Evolutionary conservation across 345 rosid genomes (phyloP), one percentile per base, ranked within the genome.

Genomic region (Populus simonii): DNA sequence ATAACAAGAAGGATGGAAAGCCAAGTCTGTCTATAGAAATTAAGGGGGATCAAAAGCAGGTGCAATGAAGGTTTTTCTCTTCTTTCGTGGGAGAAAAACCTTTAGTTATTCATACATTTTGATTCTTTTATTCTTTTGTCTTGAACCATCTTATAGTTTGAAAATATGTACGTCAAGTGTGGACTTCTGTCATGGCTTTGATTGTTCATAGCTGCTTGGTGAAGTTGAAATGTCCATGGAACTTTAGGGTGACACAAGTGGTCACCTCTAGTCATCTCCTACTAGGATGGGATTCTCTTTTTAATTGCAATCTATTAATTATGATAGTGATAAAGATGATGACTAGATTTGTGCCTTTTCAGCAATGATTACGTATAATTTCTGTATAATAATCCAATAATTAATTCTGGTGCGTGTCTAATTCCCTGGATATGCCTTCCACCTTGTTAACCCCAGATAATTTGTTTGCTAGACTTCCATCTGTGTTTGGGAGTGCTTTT

Each of bases 1-100:
- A 89, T 76, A 89, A 89, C 71, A 90, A 79, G 87, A 73, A 77
- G 66, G 78, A 81, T 23, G 90, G 82, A 59, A 90, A 89, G 76
- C 74, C 36, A 31, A 71, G 82, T 75, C 78, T 83, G 81, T 72
- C 87, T 43, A 10, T 71, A 70, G 86, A 83, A 74, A 27, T 22
- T 76, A 74, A 53, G 6, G 68, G 10, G 62, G 74, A 73, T 76
- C 73, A 73, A 72, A 74, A 76, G 68, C 66, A 47, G 49, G 68
- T 29, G 12, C 39, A 47, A 39, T 78, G 80, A 80, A 75, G 57
- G 73, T 27, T 45, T 38, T 75, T 45, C 45, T 66, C 47, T 47
- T 17, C 31, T 25, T 29, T 9, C 27, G 73, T 45, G 61, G 31
- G 51, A 65, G 31, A 33, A 15, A 33, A 43, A 23, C 71, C 27